A percentile compares a stretch with the other conserved stretches of the same genome.
phyloP scores from a whole-genome alignment of 768 basidiomycete species.

The Ephemerocybe angulata region DNA sequence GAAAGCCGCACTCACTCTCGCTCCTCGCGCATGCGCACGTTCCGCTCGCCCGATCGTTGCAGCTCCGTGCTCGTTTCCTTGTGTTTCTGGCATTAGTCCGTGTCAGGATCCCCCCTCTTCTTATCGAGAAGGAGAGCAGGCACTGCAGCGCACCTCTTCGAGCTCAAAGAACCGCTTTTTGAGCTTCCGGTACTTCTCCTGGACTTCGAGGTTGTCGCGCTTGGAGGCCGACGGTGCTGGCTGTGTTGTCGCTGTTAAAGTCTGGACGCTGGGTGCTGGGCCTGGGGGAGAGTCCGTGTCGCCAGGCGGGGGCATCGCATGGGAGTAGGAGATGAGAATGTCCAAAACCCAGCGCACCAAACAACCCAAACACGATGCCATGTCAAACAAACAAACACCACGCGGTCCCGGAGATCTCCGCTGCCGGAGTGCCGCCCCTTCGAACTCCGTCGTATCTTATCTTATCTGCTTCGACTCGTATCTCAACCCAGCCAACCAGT shows the following conservation, averaged over 20 bases:
- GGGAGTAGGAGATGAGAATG: conserved; percentile 23
- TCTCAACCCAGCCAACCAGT: too few relatives aligned
- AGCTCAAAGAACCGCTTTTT: conserved; percentile 66
- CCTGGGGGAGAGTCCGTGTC: conserved; percentile 9
- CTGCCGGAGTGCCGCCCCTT: background rate
- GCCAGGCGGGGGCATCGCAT: conserved; percentile 9
- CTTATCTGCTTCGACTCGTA: too few relatives aligned
- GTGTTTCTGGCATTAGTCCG: conserved; percentile 46
- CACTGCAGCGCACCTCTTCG: conserved; percentile 54
- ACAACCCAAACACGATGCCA: conserved; percentile 40
- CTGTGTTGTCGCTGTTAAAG: conserved; percentile 25
- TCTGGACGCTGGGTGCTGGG: conserved; percentile 37
- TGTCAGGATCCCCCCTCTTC: conserved; percentile 25
- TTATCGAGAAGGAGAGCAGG: conserved; percentile 22
- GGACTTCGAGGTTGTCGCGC: conserved; percentile 42
- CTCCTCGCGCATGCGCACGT: conserved; percentile 58
- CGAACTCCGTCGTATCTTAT: too few relatives aligned
- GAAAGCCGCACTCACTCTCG: conserved; percentile 46
- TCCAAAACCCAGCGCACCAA: conserved; percentile 34
- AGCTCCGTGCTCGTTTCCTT: conserved; percentile 57
- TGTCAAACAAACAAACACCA: conserved; percentile 34
- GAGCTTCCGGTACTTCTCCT: conserved; percentile 61
- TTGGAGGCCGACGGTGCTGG: conserved; percentile 27
- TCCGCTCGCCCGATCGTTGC: conserved; percentile 59
- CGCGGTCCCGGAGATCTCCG: background rate